Conservation (phyloP, 495 filamentous ascomycete species). For the Sabuloglossum arenarium region DNA sequence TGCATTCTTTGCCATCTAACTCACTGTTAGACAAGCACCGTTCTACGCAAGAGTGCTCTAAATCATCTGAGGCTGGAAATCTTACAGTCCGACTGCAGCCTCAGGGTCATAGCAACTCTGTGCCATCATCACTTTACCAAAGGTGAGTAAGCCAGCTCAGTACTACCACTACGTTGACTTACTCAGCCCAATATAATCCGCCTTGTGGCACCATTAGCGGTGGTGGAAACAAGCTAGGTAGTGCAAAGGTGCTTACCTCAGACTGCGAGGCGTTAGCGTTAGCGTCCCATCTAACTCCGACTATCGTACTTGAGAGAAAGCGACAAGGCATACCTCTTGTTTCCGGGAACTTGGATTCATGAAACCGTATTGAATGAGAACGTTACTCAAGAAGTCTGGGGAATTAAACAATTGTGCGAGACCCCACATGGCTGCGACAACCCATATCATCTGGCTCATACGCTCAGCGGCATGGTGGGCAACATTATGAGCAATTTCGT, state of each 20-base stretch:
- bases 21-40: neutral
- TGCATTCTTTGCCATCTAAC: slow-evolving; percentile 53
- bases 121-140: slow-evolving; percentile 33
- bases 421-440: slow-evolving; percentile 29
- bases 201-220: slow-evolving; percentile 27
- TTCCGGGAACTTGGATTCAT: slow-evolving; percentile 46
- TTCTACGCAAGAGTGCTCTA: neutral
- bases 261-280: neutral
- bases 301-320: neutral
- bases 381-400: slow-evolving; percentile 24
- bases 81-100: slow-evolving; percentile 39
- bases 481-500: slow-evolving; percentile 88
- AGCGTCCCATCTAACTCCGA: neutral
- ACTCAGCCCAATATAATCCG: slow-evolving; percentile 75
- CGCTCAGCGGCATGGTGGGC: slow-evolving; percentile 63
- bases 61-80: neutral
- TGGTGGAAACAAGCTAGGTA: neutral
- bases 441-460: slow-evolving; percentile 39
- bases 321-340: slow-evolving; percentile 29
- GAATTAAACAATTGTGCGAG: slow-evolving; percentile 28
- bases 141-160: neutral
- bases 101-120: slow-evolving; percentile 50
- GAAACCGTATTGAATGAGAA: slow-evolving; percentile 40
- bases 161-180: slow-evolving; percentile 7
- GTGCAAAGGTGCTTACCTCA: neutral